Evolutionary conservation across 768 basidiomycete genomes (phyloP).

Genomic region (Lentinula detonsa): DNA sequence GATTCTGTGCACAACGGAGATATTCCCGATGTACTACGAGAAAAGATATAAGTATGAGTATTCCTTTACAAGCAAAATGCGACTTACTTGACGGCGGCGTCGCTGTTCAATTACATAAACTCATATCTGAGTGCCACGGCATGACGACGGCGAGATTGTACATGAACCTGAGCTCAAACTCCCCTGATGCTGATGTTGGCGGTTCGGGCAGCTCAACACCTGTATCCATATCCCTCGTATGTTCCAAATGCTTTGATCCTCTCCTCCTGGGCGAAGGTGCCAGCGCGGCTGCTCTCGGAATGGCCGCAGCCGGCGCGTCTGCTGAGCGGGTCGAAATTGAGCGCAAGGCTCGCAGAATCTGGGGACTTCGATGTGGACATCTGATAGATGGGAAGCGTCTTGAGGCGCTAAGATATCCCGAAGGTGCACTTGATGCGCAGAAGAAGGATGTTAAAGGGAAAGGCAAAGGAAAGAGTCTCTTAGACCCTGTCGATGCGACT

Average conservation of each 20-base stretch:
- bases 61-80: too few species aligned
- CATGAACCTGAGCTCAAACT: constrained; percentile 17
- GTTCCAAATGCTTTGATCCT: constrained; percentile 62
- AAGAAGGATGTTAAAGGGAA: constrained; percentile 26
- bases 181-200: constrained; percentile 8
- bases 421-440: constrained; percentile 8
- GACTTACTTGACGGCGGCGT: too few species aligned
- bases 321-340: constrained; percentile 33
- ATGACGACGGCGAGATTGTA: constrained; percentile 25
- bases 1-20: too few species aligned
- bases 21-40: too few species aligned
- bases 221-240: constrained; percentile 39
- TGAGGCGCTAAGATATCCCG: constrained; percentile 47
- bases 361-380: constrained; percentile 75
- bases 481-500: constrained; percentile 7
- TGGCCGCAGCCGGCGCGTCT: constrained; percentile 34
- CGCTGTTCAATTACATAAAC: too few species aligned
- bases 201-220: constrained; percentile 9
- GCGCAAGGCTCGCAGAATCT: constrained; percentile 43
- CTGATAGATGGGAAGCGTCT: constrained; percentile 75
- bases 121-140: too few species aligned
- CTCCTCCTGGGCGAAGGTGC: constrained; percentile 39
- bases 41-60: too few species aligned
- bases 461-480: constrained; percentile 25
- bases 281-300: not conserved